Percentiles rank a stretch among this genome's conserved stretches.
Evolutionary conservation across 1,139 yeast species (phyloP).

Genomic region (Candida pseudocylindracea): DNA sequence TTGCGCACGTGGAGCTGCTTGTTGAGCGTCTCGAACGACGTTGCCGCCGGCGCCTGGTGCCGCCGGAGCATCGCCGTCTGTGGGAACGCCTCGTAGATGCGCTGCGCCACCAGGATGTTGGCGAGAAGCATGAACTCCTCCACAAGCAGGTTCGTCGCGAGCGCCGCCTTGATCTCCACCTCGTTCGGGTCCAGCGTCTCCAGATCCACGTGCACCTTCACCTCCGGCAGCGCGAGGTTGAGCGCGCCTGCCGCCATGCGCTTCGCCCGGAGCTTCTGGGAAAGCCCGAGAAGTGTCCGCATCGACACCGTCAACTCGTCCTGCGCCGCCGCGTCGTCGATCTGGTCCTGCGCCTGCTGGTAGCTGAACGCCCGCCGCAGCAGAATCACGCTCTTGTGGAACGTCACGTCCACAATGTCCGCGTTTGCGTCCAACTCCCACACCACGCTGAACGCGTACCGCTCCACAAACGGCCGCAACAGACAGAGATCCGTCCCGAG

Average conservation of each 20-base stretch:
- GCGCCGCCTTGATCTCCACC: constrained; percentile 72
- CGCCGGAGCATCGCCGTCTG: constrained; percentile 97
- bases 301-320: constrained; percentile 82
- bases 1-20: constrained; percentile 79
- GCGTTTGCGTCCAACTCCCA: constrained; percentile 91
- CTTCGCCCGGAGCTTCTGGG: constrained; percentile 66
- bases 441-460: constrained; percentile 86
- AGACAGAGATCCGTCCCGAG: constrained; percentile 95
- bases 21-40: constrained; percentile 74
- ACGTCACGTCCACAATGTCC: constrained; percentile 60
- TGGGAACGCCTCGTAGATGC: constrained; percentile 80
- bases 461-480: constrained; percentile 80
- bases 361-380: constrained; percentile 93
- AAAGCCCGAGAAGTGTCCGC: constrained; percentile 56
- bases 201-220: constrained; percentile 88
- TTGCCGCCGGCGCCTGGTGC: constrained; percentile 89
- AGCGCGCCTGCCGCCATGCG: constrained; percentile 91
- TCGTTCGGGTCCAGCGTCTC: constrained; percentile 96
- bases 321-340: constrained; percentile 54
- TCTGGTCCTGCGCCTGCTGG: constrained; percentile 78
- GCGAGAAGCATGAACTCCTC: constrained; percentile 98
- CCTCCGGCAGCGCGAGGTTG: constrained; percentile 94
- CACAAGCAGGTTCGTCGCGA: constrained; percentile 86
- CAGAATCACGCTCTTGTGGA: constrained; percentile 71
- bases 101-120: constrained; percentile 85